Conservation (phyloP, 192 early-diverging fungal species). For the Thamnidium elegans region DNA sequence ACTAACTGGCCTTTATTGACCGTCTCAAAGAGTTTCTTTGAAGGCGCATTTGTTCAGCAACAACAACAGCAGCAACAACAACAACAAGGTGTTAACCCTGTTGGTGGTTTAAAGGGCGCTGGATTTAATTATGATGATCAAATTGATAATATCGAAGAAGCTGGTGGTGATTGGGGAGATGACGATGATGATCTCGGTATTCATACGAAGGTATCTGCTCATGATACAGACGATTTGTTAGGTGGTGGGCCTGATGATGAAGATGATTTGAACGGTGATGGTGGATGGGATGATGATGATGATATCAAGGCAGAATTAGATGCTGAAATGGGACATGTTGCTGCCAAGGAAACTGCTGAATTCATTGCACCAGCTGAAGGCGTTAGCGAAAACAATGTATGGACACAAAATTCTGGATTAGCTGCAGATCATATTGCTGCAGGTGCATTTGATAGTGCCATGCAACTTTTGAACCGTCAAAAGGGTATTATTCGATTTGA, state of each 20-base stretch:
- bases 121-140: constrained; percentile 58
- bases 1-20: constrained; percentile 92
- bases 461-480: constrained; percentile 91
- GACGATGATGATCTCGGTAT: constrained; percentile 65
- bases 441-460: constrained; percentile 92
- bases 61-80: constrained; percentile 35
- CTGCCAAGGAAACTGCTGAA: constrained; percentile 49
- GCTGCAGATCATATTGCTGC: constrained; percentile 94
- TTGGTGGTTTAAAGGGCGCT: neutral
- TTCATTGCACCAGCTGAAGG: constrained; percentile 80
- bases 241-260: constrained; percentile 40
- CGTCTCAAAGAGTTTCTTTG: constrained; percentile 84
- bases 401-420: constrained; percentile 82
- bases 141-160: constrained; percentile 56
- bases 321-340: constrained; percentile 56
- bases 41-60: constrained; percentile 63
- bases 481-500: constrained; percentile 92
- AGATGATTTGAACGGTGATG: constrained; percentile 71
- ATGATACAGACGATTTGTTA: constrained; percentile 25
- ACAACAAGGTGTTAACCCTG: neutral
- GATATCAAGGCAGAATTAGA: constrained; percentile 68
- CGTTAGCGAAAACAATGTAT: constrained; percentile 63
- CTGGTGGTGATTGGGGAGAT: constrained; percentile 74
- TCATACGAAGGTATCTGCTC: constrained; percentile 42
- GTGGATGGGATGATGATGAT: constrained; percentile 92